Base-by-base conservation (phyloP, 140 eudicot genomes). In the Flaveria floridana region DNA sequence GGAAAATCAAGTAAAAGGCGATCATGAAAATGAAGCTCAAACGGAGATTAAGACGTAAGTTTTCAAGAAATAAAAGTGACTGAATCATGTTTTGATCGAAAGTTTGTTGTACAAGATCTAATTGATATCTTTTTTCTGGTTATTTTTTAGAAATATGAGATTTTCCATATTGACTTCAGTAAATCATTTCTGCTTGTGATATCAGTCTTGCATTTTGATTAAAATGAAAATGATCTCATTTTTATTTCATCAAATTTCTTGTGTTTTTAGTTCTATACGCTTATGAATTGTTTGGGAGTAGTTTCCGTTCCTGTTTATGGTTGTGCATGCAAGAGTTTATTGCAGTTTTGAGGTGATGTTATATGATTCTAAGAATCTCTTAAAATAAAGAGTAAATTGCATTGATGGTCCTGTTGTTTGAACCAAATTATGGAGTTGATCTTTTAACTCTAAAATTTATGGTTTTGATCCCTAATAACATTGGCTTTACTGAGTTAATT, bases 1-100 rank as follows among this genome's bases (percentile, higher is more conserved):
- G 64, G 79, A 73, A 46, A 34, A 64, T 34, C 47, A 79, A 34
- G 69, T 50, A 53, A 77, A 65, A 74, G 66, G 69, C 59, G 82
- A 79, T 26, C 53, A 80, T 26, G 85, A 69, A 69, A 75, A 53
- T 18, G 91, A 81, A 77, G 83, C 95, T 79, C 85, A 84, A 18
- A 83, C 80, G 80, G 89, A 87, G 86, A 21, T 25, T 47, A 74
- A 66, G 46, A 68, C 66, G 53, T 52, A 39, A 76, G 51, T 52
- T 48, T 30, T 51, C 20, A 66, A 59, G 51, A 30, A 41, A 56
- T 23, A 71, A n/a, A 58, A 52, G 37, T 11, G 65, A 47, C 37
- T 15, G 37, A 25, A 70, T 48, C 64, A 68, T 69, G 70, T 80
- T 73, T 34, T 68, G 76, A 46, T 80, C 55, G 50, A 39, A 47